Percentiles rank a stretch among this genome's conserved stretches.
phyloP scores from a whole-genome alignment of 192 early-diverging fungal species.

The Mortierella hygrophila region DNA sequence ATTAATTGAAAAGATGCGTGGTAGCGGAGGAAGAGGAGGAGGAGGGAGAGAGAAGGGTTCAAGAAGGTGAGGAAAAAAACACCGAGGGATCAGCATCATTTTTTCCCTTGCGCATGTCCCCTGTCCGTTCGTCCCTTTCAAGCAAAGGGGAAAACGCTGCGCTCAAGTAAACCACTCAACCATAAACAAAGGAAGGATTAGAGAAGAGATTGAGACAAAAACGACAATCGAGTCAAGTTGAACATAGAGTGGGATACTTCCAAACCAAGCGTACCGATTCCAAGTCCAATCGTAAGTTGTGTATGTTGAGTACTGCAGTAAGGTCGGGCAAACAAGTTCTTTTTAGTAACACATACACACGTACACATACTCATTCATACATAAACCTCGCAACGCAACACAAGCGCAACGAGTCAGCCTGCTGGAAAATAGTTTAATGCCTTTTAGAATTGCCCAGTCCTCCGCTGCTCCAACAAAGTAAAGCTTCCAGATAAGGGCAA shows the following conservation, averaged over 20 bases:
- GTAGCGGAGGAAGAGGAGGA: not conserved
- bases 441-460: conserved; percentile 6
- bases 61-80: not conserved
- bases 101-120: not conserved
- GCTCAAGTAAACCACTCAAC: not conserved
- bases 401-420: not conserved
- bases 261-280: too few species aligned
- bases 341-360: not conserved
- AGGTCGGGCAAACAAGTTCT: conserved; percentile 2
- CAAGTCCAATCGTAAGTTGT: not conserved
- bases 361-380: not conserved
- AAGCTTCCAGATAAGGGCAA: conserved; percentile 3
- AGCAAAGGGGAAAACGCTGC: not conserved
- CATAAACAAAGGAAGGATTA: too few species aligned
- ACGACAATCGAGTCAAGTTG: too few species aligned
- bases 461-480: not conserved
- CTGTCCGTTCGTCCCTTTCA: not conserved
- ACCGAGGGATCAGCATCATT: not conserved
- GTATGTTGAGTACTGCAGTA: too few species aligned
- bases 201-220: too few species aligned
- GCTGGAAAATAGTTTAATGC: conserved; percentile 4
- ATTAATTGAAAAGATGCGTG: not conserved
- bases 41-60: not conserved
- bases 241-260: too few species aligned
- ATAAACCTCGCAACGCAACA: not conserved